These are phyloP conservation scores for Leishmania aethiopica DNA, from an alignment of 208 protist species.

Conservation along the genomic window DNA sequence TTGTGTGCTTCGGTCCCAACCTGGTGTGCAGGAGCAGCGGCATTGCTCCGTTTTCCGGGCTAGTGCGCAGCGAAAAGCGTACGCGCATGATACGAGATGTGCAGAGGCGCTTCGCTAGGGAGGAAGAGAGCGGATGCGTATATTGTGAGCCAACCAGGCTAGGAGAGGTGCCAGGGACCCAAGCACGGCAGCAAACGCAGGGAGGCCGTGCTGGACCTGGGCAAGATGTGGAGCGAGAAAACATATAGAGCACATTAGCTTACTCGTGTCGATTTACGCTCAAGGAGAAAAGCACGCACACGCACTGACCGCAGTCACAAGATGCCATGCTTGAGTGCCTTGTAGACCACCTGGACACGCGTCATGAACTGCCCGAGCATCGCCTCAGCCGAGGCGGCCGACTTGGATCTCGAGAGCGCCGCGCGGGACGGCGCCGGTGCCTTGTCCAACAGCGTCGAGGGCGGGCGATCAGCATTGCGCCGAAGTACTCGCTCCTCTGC, in stretches of 20 bases:
- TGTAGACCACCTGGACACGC: conserved; percentile 71
- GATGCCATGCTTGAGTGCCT: conserved; percentile 75
- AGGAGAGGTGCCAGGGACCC: background rate
- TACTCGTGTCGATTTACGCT: background rate
- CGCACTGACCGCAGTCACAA: conserved; percentile 26
- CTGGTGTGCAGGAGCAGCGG: background rate
- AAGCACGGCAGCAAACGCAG: background rate
- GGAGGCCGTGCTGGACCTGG: background rate
- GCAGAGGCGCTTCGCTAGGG: background rate
- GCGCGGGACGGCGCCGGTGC: conserved; percentile 1
- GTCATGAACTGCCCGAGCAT: conserved; percentile 55
- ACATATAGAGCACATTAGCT: background rate
- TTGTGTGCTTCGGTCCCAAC: background rate
- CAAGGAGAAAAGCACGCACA: background rate
- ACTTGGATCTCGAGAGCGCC: background rate
- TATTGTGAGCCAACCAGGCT: background rate
- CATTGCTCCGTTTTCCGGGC: background rate
- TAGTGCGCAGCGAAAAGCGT: background rate
- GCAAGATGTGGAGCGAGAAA: background rate
- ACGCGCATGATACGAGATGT: background rate
- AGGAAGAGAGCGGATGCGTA: background rate
- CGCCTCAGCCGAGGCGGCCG: conserved; percentile 19
- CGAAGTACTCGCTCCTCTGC: conserved; percentile 7
- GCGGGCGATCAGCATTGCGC: conserved; percentile 7
- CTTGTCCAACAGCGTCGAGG: conserved; percentile 13